These are phyloP conservation scores for Phascolomyces articulosus DNA, from an alignment of 371 early-diverging fungal species.

Conservation along the genomic window DNA sequence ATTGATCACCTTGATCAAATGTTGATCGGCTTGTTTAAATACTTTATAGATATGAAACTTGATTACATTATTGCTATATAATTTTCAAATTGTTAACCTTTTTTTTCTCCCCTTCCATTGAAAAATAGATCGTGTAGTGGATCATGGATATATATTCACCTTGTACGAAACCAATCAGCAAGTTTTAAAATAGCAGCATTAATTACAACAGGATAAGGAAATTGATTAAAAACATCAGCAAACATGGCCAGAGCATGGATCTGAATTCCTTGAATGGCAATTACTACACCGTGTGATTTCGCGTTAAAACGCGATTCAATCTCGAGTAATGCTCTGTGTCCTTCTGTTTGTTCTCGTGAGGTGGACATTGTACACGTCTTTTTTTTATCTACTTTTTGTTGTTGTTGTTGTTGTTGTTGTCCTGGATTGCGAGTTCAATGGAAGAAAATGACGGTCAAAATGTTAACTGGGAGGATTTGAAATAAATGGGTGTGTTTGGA, in stretches of 20 bases:
- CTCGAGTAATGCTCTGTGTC: slow-evolving; percentile 42
- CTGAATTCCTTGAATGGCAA: slow-evolving; percentile 47
- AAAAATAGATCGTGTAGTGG: too few species aligned
- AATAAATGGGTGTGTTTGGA: too few species aligned
- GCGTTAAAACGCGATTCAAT: slow-evolving; percentile 42
- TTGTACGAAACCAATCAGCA: slow-evolving; percentile 59
- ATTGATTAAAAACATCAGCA: slow-evolving; percentile 53
- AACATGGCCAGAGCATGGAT: slow-evolving; percentile 57
- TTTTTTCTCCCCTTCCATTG: too few species aligned
- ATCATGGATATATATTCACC: slow-evolving; percentile 35
- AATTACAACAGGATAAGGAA: slow-evolving; percentile 58
- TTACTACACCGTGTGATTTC: slow-evolving; percentile 36
- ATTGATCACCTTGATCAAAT: slow-evolving; percentile 57
- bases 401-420: too few species aligned
- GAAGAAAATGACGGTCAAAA: too few species aligned
- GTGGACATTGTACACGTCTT: neutral
- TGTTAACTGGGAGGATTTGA: too few species aligned
- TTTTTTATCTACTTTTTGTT: too few species aligned
- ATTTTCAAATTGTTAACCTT: neutral
- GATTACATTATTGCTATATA: slow-evolving; percentile 53
- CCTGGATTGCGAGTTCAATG: too few species aligned
- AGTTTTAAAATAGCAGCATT: slow-evolving; percentile 61
- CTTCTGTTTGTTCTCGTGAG: slow-evolving; percentile 21
- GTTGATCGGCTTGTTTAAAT: slow-evolving; percentile 48
- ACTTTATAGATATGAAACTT: slow-evolving; percentile 58